Evolutionary conservation across 768 basidiomycete species (phyloP).

Genomic region (Floccularia luteovirens): DNA sequence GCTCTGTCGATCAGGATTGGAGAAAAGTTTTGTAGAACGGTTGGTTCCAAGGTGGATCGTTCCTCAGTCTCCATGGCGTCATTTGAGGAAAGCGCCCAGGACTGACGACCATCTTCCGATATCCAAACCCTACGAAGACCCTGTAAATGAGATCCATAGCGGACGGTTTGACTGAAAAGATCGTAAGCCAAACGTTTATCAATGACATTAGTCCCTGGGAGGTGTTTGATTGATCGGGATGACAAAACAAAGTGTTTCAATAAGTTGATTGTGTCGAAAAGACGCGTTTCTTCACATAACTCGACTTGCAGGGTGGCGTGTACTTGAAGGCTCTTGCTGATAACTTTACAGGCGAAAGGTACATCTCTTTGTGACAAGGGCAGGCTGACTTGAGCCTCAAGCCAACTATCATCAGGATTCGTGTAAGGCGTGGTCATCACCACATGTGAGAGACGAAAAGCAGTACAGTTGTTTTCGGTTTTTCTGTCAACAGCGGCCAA

Average conservation of each 20-base stretch:
- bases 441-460: slow-evolving; percentile 1
- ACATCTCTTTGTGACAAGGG: too few species aligned
- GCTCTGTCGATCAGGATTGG: slow-evolving; percentile 4
- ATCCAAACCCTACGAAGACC: slow-evolving; percentile 5
- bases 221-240: slow-evolving; percentile 1
- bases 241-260: slow-evolving; percentile 1
- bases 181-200: slow-evolving; percentile 3
- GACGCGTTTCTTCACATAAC: neutral
- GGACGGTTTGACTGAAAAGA: slow-evolving; percentile 4
- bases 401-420: neutral
- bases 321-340: slow-evolving; percentile 1
- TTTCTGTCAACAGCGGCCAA: neutral
- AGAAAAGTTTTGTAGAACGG: slow-evolving; percentile 2
- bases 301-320: slow-evolving; percentile 1
- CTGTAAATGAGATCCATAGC: slow-evolving; percentile 4
- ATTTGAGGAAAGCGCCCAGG: slow-evolving; percentile 1
- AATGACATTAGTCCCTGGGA: slow-evolving; percentile 1
- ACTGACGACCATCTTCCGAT: slow-evolving; percentile 4
- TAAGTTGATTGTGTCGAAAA: slow-evolving; percentile 3
- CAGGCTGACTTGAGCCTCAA: neutral
- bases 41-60: neutral
- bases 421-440: slow-evolving; percentile 2
- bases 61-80: neutral
- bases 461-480: slow-evolving; percentile 1
- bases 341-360: slow-evolving; percentile 1